These are phyloP conservation scores for Macrophomina tecta DNA, from an alignment of 2,329 filamentous ascomycete species.

Conservation along the genomic window DNA sequence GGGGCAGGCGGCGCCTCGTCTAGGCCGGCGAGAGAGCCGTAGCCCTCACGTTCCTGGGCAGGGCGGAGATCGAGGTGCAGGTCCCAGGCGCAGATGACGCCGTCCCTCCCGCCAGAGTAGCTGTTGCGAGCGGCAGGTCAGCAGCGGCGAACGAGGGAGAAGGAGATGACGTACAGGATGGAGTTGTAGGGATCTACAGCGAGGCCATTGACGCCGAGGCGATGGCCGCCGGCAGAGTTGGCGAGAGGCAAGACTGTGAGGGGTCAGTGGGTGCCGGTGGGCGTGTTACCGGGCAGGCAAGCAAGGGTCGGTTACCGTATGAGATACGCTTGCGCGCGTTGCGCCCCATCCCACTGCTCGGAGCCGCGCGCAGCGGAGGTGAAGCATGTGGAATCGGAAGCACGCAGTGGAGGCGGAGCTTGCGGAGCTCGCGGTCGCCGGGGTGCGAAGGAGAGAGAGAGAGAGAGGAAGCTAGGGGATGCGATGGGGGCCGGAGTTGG, in stretches of 20 bases:
- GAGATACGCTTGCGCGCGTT: slow-evolving; percentile 61
- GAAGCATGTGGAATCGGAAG: slow-evolving; percentile 7
- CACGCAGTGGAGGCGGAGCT: slow-evolving; percentile 6
- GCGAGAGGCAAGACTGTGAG: slow-evolving; percentile 72
- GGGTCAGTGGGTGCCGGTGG: slow-evolving; percentile 22
- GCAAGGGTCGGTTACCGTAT: slow-evolving; percentile 51
- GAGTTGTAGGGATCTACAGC: slow-evolving; percentile 82
- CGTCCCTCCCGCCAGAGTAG: slow-evolving; percentile 95
- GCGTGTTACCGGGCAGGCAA: slow-evolving; percentile 25
- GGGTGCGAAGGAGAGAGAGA: background rate
- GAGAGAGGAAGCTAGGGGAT: background rate
- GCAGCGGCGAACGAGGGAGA: slow-evolving; percentile 28
- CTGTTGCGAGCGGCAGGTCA: slow-evolving; percentile 53
- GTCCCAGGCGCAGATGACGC: slow-evolving; percentile 95
- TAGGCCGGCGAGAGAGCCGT: slow-evolving; percentile 28
- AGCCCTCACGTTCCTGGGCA: slow-evolving; percentile 45
- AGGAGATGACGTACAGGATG: slow-evolving; percentile 72
- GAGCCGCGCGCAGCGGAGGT: slow-evolving; percentile 16
- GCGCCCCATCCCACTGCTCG: slow-evolving; percentile 50
- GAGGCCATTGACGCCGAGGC: slow-evolving; percentile 92
- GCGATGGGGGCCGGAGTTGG: background rate
- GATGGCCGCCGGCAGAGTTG: slow-evolving; percentile 80
- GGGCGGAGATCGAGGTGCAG: slow-evolving; percentile 71
- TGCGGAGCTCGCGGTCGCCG: background rate
- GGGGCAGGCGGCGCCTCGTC: slow-evolving; percentile 44